A percentile compares a stretch with the other conserved stretches of the same genome.
phyloP scores from a whole-genome alignment of 2,329 filamentous ascomycete genomes.

The Paraconiothyrium brasiliense region DNA sequence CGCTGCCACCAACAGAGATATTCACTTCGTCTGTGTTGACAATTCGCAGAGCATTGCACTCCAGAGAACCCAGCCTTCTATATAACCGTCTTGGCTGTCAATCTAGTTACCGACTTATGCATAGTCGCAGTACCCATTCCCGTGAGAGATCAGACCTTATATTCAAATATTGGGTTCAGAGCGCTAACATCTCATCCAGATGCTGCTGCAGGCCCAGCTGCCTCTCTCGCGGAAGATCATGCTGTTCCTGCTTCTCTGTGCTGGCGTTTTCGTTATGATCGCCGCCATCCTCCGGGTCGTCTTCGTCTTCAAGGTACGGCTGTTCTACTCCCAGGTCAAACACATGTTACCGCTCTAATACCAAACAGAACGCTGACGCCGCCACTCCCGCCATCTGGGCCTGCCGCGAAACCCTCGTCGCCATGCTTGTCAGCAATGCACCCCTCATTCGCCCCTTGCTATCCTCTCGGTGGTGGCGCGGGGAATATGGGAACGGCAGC shows the following conservation, averaged over 20 bases:
- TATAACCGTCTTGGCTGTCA: slow-evolving; percentile 46
- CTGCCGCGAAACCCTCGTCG: slow-evolving; percentile 52
- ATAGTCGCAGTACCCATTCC: slow-evolving; percentile 51
- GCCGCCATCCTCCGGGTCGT: slow-evolving; percentile 36
- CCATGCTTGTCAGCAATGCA: slow-evolving; percentile 50
- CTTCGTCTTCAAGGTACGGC: slow-evolving; percentile 42
- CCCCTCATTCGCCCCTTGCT: slow-evolving; percentile 47
- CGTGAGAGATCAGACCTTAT: slow-evolving; percentile 37
- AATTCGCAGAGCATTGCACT: slow-evolving; percentile 31
- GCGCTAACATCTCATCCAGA: not conserved
- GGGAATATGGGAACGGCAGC: not conserved
- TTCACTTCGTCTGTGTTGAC: not conserved
- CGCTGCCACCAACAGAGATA: no score
- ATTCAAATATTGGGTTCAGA: no score
- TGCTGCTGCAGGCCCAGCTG: slow-evolving; percentile 21
- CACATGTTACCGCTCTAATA: slow-evolving; percentile 3
- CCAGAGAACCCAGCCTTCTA: slow-evolving; percentile 47
- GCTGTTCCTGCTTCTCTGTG: slow-evolving; percentile 44
- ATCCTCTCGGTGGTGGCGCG: slow-evolving; percentile 24
- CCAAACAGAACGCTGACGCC: slow-evolving; percentile 19
- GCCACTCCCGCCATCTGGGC: slow-evolving; percentile 49
- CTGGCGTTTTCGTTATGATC: slow-evolving; percentile 48
- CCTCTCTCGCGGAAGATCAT: slow-evolving; percentile 42
- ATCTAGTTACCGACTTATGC: slow-evolving; percentile 47
- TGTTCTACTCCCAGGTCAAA: not conserved